These are phyloP conservation scores for Candida schatavii DNA, from an alignment of 805 yeast genomes.

Conservation along the genomic window DNA sequence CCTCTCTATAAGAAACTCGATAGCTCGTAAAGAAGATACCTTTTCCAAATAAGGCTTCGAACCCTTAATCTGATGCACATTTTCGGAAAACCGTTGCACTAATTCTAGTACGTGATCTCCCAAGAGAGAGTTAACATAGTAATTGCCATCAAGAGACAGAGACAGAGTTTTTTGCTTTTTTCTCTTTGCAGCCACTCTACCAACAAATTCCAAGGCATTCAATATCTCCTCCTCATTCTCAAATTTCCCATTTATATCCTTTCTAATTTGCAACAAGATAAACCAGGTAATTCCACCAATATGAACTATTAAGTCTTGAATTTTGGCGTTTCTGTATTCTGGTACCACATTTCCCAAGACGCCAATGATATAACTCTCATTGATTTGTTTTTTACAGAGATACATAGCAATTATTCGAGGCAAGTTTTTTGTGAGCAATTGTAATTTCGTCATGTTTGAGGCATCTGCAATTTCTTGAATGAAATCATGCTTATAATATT, in stretches of 20 bases:
- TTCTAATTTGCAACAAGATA: slow-evolving; percentile 30
- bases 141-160: slow-evolving; percentile 6
- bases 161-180: slow-evolving; percentile 4
- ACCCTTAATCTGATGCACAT: slow-evolving; percentile 71
- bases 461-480: slow-evolving; percentile 61
- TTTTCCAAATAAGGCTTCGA: slow-evolving; percentile 71
- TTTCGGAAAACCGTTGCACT: slow-evolving; percentile 75
- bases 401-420: slow-evolving; percentile 58
- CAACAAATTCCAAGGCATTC: slow-evolving; percentile 42
- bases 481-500: slow-evolving; percentile 60
- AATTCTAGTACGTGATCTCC: slow-evolving; percentile 67
- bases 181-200: slow-evolving; percentile 23
- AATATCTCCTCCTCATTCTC: slow-evolving; percentile 33
- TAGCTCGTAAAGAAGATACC: slow-evolving; percentile 67
- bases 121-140: slow-evolving; percentile 30
- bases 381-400: slow-evolving; percentile 47
- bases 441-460: slow-evolving; percentile 41
- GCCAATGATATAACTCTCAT: slow-evolving; percentile 48
- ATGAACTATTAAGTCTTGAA: slow-evolving; percentile 33
- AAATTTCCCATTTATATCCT: slow-evolving; percentile 26
- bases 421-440: slow-evolving; percentile 47
- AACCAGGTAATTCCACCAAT: slow-evolving; percentile 40
- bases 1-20: slow-evolving; percentile 59
- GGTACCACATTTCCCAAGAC: slow-evolving; percentile 55
- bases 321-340: slow-evolving; percentile 32